Evolutionary conservation across 306 rosid genomes (phyloP), one percentile per base, ranked within the genome.

Genomic region (Rosa multiflora): DNA sequence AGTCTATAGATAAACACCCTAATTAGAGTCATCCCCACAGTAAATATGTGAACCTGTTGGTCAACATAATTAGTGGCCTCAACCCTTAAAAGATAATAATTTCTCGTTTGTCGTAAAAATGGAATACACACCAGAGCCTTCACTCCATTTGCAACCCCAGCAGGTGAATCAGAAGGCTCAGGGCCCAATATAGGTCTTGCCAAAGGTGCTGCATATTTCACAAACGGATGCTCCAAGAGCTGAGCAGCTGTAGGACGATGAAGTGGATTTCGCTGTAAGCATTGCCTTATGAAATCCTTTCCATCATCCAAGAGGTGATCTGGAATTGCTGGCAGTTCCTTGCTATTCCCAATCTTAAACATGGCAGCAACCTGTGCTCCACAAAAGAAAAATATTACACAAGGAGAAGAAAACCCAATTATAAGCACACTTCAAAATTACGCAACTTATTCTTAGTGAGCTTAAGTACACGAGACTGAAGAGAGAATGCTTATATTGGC

Each of bases 161-260:
- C 78, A 56, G 82, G 53, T 39, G 88, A 70, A 71, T 90, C 96
- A 67, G 90, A 85, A 26, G 80, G 84, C 80, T 84, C 93, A 44
- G 86, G 63, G 73, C 86, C 78, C 76, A 81, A 71, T 81, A 88
- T 71, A 67, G 88, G 83, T 82, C 93, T 88, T 86, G 89, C 98
- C 81, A 91, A 75, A 83, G 84, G 88, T 43, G 89, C 85, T 71
- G 84, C 91, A 81, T 84, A 80, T 86, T 88, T 92, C 74, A 94
- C 94, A 88, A 90, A 94, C n/a, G 96, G 94, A 82, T 92, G 98
- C 76, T 88, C 90, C 83, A 94, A 90, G 84, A 94, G 98, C 86
- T 83, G 80, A 63, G 78, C 70, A 79, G 97, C 98, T 4, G 93
- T 82, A 42, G 92, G 98, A 53, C 98, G 97, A 67, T 83, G 39